Conservation (phyloP, 345 rosid genomes). For the Turritis glabra region DNA sequence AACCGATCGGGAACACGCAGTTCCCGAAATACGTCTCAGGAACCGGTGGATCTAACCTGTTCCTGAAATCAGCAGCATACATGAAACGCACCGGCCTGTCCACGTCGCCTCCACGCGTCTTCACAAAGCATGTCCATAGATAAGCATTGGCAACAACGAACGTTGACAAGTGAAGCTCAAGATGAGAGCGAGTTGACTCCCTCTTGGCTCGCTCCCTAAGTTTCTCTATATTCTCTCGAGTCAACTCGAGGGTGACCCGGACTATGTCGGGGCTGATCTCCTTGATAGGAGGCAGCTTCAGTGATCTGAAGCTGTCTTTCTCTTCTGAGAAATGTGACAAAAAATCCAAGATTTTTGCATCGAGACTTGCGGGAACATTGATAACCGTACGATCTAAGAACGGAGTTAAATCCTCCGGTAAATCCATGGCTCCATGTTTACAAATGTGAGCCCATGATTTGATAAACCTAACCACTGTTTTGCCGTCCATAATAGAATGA, state of each 20-base stretch:
- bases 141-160: constrained; percentile 35
- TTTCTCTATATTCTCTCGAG: constrained; percentile 28
- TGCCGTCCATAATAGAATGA: constrained; percentile 33
- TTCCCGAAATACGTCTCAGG: constrained; percentile 41
- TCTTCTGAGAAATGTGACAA: not conserved
- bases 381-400: constrained; percentile 29
- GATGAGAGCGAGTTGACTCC: constrained; percentile 2
- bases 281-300: not conserved
- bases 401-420: constrained; percentile 33
- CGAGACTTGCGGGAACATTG: constrained; percentile 28
- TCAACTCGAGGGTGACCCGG: constrained; percentile 30
- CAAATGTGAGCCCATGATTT: constrained; percentile 37
- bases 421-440: not conserved
- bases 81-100: not conserved
- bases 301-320: not conserved
- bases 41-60: constrained; percentile 30
- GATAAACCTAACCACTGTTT: constrained; percentile 1
- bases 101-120: constrained; percentile 25
- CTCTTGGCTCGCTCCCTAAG: constrained; percentile 20
- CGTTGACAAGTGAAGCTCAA: constrained; percentile 34
- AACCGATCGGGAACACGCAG: constrained; percentile 5
- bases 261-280: not conserved
- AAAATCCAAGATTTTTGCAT: not conserved
- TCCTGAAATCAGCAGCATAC: constrained; percentile 30
- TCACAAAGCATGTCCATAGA: constrained; percentile 18